These are phyloP conservation scores for Gamsiella multidivaricata DNA, from an alignment of 192 early-diverging fungal species.

Conservation along the genomic window DNA sequence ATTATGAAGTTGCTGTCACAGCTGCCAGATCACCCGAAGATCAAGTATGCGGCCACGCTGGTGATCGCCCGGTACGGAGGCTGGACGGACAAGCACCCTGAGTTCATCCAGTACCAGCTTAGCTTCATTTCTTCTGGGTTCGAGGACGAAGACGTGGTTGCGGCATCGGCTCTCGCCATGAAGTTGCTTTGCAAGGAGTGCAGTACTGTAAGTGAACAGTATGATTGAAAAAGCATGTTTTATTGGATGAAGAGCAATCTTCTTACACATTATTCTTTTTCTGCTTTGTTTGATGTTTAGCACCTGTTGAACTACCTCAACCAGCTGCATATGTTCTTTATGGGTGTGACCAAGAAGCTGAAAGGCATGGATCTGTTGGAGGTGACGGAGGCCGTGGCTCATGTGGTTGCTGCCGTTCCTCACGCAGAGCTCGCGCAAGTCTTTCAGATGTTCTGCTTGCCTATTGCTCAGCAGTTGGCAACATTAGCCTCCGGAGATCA, in stretches of 20 bases:
- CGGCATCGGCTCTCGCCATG: slow-evolving; percentile 88
- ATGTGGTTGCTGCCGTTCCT: slow-evolving; percentile 87
- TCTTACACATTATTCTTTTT: slow-evolving; percentile 6
- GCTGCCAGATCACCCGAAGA: slow-evolving; percentile 91
- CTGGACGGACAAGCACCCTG: slow-evolving; percentile 91
- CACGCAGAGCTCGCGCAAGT: slow-evolving; percentile 64
- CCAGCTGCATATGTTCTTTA: slow-evolving; percentile 87
- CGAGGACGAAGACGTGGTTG: slow-evolving; percentile 81
- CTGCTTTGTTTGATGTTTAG: slow-evolving; percentile 42
- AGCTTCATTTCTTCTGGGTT: slow-evolving; percentile 92
- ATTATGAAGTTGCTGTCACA: slow-evolving; percentile 92
- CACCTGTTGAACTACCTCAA: slow-evolving; percentile 79
- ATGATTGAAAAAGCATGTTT: no score
- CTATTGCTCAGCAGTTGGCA: slow-evolving; percentile 79
- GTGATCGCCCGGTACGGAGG: slow-evolving; percentile 96
- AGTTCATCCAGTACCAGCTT: slow-evolving; percentile 93
- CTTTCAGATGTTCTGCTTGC: slow-evolving; percentile 78
- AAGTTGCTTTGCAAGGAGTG: slow-evolving; percentile 93
- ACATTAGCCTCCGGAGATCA: slow-evolving; percentile 61
- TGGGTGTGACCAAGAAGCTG: slow-evolving; percentile 74
- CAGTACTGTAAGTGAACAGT: slow-evolving; percentile 72
- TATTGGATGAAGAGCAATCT: no score
- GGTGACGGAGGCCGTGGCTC: slow-evolving; percentile 89
- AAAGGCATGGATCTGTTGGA: slow-evolving; percentile 77
- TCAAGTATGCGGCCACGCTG: slow-evolving; percentile 95